A percentile compares a stretch with the other conserved stretches of the same genome.
Conservation (phyloP, 192 early-diverging fungal species). For the Coemansia sp. region DNA sequence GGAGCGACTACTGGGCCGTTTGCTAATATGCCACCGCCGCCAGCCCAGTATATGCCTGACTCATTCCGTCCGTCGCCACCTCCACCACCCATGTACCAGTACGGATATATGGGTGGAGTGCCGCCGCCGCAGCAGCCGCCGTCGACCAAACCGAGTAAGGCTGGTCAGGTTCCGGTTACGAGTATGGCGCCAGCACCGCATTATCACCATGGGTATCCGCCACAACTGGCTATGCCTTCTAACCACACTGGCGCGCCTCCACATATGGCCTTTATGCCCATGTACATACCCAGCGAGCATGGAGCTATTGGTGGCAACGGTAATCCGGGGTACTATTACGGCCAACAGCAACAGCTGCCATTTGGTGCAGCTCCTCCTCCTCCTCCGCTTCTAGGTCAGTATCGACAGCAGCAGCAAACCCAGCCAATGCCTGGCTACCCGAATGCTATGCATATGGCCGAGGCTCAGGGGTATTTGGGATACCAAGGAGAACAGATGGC, state of each 20-base stretch:
- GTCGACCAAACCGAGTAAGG: constrained; percentile 1
- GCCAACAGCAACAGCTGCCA: not conserved
- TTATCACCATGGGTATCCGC: constrained; percentile 10
- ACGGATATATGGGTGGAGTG: not conserved
- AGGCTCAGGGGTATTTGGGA: not conserved
- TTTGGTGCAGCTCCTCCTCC: not conserved
- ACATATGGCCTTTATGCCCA: constrained; percentile 26
- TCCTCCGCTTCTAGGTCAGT: not conserved
- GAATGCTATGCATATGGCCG: not conserved
- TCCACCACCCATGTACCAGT: constrained; percentile 1
- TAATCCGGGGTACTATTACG: constrained; percentile 11
- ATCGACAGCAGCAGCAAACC: constrained; percentile 13
- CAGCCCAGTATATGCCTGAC: constrained; percentile 7
- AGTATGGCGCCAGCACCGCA: not conserved
- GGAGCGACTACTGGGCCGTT: not conserved
- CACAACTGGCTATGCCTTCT: not conserved
- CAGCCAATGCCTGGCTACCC: constrained; percentile 4
- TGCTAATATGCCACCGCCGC: not conserved
- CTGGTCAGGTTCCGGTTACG: not conserved
- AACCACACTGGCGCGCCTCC: not conserved
- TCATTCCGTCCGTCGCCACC: not conserved
- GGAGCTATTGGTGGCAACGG: not conserved
- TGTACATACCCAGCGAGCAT: constrained; percentile 18
- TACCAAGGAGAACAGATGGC: not conserved
- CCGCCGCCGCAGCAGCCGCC: not conserved